Evolutionary conservation across 2,329 filamentous ascomycete species (phyloP).

Genomic region (Helicocarpus griseus): DNA sequence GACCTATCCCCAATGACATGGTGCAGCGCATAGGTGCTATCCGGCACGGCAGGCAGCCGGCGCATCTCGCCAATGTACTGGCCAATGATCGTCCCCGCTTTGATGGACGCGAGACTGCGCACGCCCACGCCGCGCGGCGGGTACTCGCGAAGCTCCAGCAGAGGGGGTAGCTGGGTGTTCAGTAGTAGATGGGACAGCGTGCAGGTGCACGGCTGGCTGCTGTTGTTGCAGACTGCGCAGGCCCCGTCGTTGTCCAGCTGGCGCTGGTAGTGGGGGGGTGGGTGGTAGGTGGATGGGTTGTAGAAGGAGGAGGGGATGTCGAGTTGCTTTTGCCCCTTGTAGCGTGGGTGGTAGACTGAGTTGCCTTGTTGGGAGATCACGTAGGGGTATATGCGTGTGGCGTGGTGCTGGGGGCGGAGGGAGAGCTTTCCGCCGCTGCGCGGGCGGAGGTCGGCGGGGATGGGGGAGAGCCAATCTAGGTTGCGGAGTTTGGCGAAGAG

Average conservation of each 20-base stretch:
- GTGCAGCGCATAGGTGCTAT: conserved; percentile 15
- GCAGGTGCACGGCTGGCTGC: conserved; percentile 17
- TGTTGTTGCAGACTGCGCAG: conserved; percentile 15
- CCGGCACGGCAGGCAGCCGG: background rate
- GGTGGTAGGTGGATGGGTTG: background rate
- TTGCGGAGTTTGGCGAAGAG: background rate
- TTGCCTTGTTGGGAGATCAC: background rate
- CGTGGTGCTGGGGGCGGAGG: background rate
- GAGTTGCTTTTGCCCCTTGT: background rate
- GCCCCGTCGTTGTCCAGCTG: conserved; percentile 5
- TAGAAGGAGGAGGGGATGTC: background rate
- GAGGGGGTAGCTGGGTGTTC: conserved; percentile 8
- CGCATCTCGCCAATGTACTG: conserved; percentile 19
- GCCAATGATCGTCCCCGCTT: conserved; percentile 17
- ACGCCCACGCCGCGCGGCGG: conserved; percentile 22
- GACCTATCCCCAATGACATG: background rate
- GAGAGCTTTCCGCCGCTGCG: background rate
- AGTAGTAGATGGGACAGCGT: conserved; percentile 1
- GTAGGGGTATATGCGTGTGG: background rate
- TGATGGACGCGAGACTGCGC: conserved; percentile 20
- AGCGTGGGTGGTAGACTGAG: background rate
- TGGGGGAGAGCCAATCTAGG: background rate
- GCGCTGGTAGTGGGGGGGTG: background rate
- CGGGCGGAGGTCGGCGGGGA: background rate
- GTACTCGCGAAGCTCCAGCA: conserved; percentile 25